Conservation (phyloP, 345 rosid species). For the Corchorus olitorius region DNA sequence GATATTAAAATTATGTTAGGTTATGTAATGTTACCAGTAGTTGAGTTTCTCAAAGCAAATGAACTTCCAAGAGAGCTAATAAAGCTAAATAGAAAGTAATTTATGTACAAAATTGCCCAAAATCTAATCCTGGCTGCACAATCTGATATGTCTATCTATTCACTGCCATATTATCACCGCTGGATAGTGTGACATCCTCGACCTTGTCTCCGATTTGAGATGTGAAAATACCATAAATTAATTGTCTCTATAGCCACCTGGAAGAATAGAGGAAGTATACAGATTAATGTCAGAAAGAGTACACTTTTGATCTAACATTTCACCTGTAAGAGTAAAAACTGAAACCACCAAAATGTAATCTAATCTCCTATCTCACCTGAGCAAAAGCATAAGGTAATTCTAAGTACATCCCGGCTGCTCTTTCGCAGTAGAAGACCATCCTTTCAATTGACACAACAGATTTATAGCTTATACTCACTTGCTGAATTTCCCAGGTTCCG, state of each 20-base stretch:
- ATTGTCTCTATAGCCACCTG: conserved; percentile 61
- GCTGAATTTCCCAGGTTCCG: no score
- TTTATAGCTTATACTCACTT: no score
- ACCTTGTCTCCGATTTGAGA: conserved; percentile 44
- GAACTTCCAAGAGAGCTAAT: no score
- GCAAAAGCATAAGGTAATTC: conserved; percentile 59
- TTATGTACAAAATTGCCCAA: no score
- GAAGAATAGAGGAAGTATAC: background rate
- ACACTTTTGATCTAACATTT: background rate
- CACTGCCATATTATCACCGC: conserved; percentile 14
- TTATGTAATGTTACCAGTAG: no score
- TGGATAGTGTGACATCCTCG: conserved; percentile 27
- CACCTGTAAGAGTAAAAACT: background rate
- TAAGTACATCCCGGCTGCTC: conserved; percentile 61
- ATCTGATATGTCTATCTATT: conserved; percentile 15
- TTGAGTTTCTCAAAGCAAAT: no score
- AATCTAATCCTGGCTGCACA: no score
- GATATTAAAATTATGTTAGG: no score
- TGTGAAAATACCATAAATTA: conserved; percentile 47
- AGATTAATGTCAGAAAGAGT: conserved; percentile 4
- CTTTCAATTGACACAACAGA: conserved; percentile 58
- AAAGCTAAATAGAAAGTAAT: no score
- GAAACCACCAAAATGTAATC: no score
- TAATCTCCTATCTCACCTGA: conserved; percentile 38
- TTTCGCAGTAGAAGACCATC: conserved; percentile 64